Evolutionary conservation across 495 filamentous ascomycete genomes (phyloP), one percentile per base, ranked within the genome.

Genomic region (Symbiotaphrina buchneri): DNA sequence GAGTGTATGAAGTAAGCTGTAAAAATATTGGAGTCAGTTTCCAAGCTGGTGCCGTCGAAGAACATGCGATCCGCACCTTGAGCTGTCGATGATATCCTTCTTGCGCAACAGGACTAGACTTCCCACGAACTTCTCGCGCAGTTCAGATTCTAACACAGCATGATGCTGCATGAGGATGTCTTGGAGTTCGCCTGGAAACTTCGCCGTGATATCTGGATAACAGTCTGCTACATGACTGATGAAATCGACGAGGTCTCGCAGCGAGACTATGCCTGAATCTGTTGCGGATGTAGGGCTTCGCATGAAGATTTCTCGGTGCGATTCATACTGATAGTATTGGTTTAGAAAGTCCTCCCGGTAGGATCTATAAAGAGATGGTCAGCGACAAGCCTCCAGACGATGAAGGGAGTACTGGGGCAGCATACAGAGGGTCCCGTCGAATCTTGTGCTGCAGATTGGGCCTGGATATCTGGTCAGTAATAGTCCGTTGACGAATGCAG

Each of bases 41-140:
- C 22, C 13, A 7, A 13, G 8, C 7, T 8, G 22, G 8, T 8
- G 13, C 22, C 22, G 22, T 8, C 13, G 13, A 25, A 13, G 13
- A 8, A 25, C 22, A 13, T 13, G 13, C 7, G 22, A 25, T 21
- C 35, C 61, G 37, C 52, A 69, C 62, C 59, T 68, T 31, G 70
- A 58, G 18, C 82, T 91, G 46, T 93, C 76, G 30, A 97, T 66
- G 15, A 93, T 61, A 14, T 91, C 81, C 52, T 97, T 97, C 44
- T 85, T 80, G 30, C 78, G 64, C 32, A 95, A 49, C 21, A 99
- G 56, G 15, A 84, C 75, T 39, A 99, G 55, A 47, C 79, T 90
- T 19, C 81, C 79, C 1, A 95, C 85, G 33, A 95, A 63, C 60
- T 95, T 95, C 44, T 94, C 90, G 6, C 90, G 62, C 31, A 95